Base-by-base conservation (phyloP, 345 rosid species). In the Gossypium stocksii region DNA sequence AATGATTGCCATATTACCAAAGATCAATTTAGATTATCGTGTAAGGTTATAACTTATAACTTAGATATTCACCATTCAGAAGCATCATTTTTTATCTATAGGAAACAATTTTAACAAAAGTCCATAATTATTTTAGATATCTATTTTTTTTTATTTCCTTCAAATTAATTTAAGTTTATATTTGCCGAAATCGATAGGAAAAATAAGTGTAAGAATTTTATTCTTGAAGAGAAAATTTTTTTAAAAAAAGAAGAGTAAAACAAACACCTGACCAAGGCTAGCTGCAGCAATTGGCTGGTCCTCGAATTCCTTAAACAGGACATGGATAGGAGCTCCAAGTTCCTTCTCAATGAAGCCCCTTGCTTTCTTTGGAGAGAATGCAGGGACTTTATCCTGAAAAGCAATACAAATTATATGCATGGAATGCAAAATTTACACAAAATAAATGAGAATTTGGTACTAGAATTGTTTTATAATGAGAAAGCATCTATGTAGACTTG, bases 261-360 rank as follows among this genome's bases (percentile, higher is more conserved):
- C 82, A 82, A 87, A 82, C 84, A 94, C 98, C 93, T 94, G 98
- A 80, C 98, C 98, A 87, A 94, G 98, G 81, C 97, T 94, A 84
- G 98, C 98, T 52, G 98, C 98, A 76, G 98, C 98, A 71, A 94
- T 87, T n/a, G 98, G 97, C 76, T 62, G 87, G 61, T 94, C 97
- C 84, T 94, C 98, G 77, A 94, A 91, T 76, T 84, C 93, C 86
- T 83, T 89, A 75, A 77, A 94, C 79, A 94, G 75, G 54, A 86
- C 70, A 61, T 85, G 77, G 3, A 94, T 80, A 9, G 98, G 85
- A 81, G 93, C 91, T 72, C 97, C 98, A 72, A 94, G 85, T 79
- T 94, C 98, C 1, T 62, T 77, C 87, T 92, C 87, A 3, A 92
- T 86, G 73, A 89, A 89, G 20, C 82, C 79, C 83, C 76, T 87